Conservation (phyloP, 1,284 basidiomycete species). For the Ceratobasidium sp. region DNA sequence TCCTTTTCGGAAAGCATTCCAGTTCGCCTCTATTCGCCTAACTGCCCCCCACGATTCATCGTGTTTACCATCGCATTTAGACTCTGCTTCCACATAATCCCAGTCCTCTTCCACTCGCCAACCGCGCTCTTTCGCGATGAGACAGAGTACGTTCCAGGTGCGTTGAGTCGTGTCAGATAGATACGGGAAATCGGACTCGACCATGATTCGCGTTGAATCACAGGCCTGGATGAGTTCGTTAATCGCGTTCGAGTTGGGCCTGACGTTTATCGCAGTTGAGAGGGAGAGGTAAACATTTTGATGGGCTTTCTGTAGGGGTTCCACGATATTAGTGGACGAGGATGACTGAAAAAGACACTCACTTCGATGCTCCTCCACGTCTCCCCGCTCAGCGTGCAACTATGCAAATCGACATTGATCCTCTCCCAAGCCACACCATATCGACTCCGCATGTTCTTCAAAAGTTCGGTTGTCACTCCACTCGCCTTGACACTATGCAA, state of each 20-base stretch:
- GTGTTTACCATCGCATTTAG: constrained; percentile 21
- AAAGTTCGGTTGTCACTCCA: constrained; percentile 65
- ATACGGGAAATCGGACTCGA: constrained; percentile 76
- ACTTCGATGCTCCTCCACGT: constrained; percentile 72
- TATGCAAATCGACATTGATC: constrained; percentile 78
- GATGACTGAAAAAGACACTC: constrained; percentile 42
- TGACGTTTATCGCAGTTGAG: constrained; percentile 76
- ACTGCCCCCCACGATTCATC: constrained; percentile 64
- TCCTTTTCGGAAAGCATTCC: constrained; percentile 57
- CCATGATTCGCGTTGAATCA: constrained; percentile 67
- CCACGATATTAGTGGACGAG: neutral
- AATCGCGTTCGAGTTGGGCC: constrained; percentile 59
- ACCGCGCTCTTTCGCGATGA: constrained; percentile 65
- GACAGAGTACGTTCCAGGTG: constrained; percentile 73
- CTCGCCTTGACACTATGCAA: constrained; percentile 80
- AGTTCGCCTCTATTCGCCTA: constrained; percentile 67
- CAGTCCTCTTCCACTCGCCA: constrained; percentile 66
- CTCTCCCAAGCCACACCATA: constrained; percentile 60
- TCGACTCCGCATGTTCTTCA: constrained; percentile 60
- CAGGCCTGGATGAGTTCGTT: constrained; percentile 64
- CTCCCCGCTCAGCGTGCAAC: constrained; percentile 74
- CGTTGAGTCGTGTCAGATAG: constrained; percentile 58
- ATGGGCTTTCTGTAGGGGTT: constrained; percentile 64
- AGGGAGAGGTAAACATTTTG: constrained; percentile 77
- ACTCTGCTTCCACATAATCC: constrained; percentile 50